Base-by-base conservation (phyloP, 225 moss, liverwort and hornwort species). In the Polytrichum formosum region DNA sequence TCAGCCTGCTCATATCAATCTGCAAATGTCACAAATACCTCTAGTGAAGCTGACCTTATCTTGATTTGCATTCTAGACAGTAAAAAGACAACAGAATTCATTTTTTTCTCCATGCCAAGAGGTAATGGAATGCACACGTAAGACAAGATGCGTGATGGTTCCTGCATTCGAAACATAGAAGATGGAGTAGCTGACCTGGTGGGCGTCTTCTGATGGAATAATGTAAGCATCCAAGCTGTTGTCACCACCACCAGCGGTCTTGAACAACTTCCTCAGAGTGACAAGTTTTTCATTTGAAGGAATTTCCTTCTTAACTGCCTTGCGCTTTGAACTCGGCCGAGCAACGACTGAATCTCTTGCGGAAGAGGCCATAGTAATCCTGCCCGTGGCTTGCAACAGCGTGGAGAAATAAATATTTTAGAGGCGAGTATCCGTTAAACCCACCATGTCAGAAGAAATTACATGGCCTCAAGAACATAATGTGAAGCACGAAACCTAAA, bases 131-230 rank as follows among this genome's bases (percentile, higher is more conserved):
- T 35, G 8, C 35, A 35, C 9, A 35, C 7, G 35, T 35, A 2
- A 2, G 35, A 35, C 35, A 9, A 35, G 9, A 35, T 35, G 35
- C 2, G 2, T 35, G 35, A 35, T 35, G 35, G 9, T 35, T 35
- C 9, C 9, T 26, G 35, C 35, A 35, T 35, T 35, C 35, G 9
- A 46, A 46, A 13, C 13, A 13, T 58, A 23, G 58, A 23, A 55
- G 55, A n/a, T 5, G 20, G 29, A 19, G 25, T 54, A 21, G 56
- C 18, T 68, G 65, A 97, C 96, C 96, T 98, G 98, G 75, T 98
- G 94, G 8, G 98, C 90, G 77, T 98, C 98, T 87, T 94, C 98
- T 31, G 98, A 94, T 9, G 98, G 98, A 67, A 98, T 77, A 64
- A 98, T 90, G 70, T 94, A 98, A 4, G 91, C 94, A 80, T 98